Evolutionary conservation across 352 stramenopile genomes (phyloP).

Genomic region (Globisporangium nunn): DNA sequence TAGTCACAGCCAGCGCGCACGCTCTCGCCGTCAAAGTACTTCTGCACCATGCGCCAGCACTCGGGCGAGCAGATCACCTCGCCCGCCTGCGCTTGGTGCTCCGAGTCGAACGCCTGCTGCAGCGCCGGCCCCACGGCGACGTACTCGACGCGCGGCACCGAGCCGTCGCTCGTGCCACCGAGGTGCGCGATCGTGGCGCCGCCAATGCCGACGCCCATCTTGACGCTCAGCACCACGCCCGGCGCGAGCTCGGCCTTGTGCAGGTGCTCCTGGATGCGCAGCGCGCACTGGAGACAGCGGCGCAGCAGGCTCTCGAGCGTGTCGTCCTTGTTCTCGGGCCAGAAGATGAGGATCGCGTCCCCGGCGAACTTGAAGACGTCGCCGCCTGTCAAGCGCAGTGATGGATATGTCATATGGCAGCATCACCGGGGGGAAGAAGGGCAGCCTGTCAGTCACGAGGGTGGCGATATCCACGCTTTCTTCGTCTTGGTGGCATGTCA

Average conservation of each 20-base stretch:
- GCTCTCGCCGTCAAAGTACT: constrained; percentile 52
- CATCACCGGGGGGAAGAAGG: too few species aligned
- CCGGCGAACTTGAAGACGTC: constrained; percentile 95
- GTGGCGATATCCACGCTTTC: background rate
- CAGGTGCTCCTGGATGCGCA: constrained; percentile 87
- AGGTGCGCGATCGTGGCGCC: constrained; percentile 85
- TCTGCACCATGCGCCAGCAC: constrained; percentile 64
- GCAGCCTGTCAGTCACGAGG: background rate
- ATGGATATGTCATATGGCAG: too few species aligned
- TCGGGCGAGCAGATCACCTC: constrained; percentile 87
- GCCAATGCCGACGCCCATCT: constrained; percentile 90
- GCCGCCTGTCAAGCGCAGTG: constrained; percentile 19
- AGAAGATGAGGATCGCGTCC: constrained; percentile 94
- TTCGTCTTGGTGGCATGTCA: too few species aligned
- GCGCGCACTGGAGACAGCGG: constrained; percentile 83
- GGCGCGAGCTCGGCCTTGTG: constrained; percentile 79
- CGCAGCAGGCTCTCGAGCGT: constrained; percentile 76
- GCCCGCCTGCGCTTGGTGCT: constrained; percentile 83
- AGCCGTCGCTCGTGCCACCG: constrained; percentile 80
- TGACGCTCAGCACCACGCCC: constrained; percentile 90
- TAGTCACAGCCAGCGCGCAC: constrained; percentile 31
- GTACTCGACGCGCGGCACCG: constrained; percentile 86
- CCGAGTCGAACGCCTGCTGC: constrained; percentile 85
- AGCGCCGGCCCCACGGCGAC: constrained; percentile 87
- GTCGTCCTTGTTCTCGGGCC: constrained; percentile 87